A percentile compares a stretch with the other conserved stretches of the same genome.
phyloP scores from a whole-genome alignment of 345 rosid genomes.

The Brassica carinata region DNA sequence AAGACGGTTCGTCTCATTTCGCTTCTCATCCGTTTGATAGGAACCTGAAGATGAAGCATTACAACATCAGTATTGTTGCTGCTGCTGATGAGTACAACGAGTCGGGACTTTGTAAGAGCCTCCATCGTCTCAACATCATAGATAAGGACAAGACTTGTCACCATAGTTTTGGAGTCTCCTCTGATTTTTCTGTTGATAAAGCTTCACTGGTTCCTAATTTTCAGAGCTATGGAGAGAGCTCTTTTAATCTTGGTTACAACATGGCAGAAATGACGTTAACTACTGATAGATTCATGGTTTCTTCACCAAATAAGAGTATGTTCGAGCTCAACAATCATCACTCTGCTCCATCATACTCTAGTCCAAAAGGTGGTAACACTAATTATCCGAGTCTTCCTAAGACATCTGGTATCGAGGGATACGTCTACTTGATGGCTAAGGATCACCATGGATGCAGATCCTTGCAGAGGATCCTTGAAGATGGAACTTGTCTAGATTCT shows the following conservation, averaged over 20 bases:
- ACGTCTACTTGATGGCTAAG: conserved; percentile 46
- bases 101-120: conserved; percentile 1
- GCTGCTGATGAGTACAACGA: not conserved
- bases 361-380: not conserved
- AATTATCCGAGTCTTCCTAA: conserved; percentile 6
- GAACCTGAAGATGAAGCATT: not conserved
- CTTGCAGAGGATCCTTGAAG: conserved; percentile 31
- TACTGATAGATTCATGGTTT: conserved; percentile 12
- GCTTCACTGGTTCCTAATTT: not conserved
- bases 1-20: conserved; percentile 40
- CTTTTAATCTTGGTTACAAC: not conserved
- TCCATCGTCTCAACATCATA: not conserved
- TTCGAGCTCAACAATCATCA: conserved; percentile 33
- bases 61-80: not conserved
- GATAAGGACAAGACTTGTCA: not conserved
- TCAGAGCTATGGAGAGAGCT: not conserved
- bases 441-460: conserved; percentile 51
- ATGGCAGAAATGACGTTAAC: not conserved
- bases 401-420: conserved; percentile 35
- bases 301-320: conserved; percentile 21
- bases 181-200: conserved; percentile 10
- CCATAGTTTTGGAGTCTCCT: conserved; percentile 14
- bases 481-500: conserved; percentile 46
- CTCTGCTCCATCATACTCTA: conserved; percentile 17
- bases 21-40: conserved; percentile 31